phyloP scores from a whole-genome alignment of 768 basidiomycete genomes.

The Russula lepida region DNA sequence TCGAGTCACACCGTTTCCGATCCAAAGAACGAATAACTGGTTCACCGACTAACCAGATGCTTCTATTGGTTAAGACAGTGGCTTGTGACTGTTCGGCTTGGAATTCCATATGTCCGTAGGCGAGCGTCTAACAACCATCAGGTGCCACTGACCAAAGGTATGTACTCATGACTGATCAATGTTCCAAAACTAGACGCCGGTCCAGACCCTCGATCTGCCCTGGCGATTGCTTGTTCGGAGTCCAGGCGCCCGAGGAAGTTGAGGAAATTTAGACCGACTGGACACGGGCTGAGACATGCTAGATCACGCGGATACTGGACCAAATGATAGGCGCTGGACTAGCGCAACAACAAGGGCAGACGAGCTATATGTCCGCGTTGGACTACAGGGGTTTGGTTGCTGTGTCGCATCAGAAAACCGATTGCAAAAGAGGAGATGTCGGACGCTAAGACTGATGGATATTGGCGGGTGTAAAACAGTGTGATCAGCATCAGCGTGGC shows the following conservation, averaged over 20 bases:
- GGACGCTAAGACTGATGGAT: not conserved
- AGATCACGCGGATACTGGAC: not conserved
- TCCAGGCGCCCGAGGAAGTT: not conserved
- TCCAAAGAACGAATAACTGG: not conserved
- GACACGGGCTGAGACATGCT: not conserved
- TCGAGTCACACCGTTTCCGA: not conserved
- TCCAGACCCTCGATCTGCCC: constrained; percentile 6
- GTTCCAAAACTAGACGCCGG: not conserved
- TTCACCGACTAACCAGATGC: not conserved
- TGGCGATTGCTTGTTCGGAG: constrained; percentile 1
- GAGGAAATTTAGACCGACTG: not conserved
- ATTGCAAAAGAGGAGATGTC: not conserved
- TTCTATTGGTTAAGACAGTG: not conserved
- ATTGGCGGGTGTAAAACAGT: not conserved
- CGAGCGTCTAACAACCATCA: constrained; percentile 1
- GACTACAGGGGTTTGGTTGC: not conserved
- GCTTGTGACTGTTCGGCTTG: constrained; percentile 7
- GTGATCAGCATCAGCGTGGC: not conserved
- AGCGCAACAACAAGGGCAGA: not conserved
- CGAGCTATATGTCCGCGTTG: not conserved
- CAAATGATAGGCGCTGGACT: constrained; percentile 8
- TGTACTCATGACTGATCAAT: not conserved
- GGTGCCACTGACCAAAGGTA: not conserved
- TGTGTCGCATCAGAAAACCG: not conserved
- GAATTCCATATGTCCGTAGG: constrained; percentile 19